Evolutionary conservation across 805 yeast genomes (phyloP).

Genomic region (Peterozyma xylosa): DNA sequence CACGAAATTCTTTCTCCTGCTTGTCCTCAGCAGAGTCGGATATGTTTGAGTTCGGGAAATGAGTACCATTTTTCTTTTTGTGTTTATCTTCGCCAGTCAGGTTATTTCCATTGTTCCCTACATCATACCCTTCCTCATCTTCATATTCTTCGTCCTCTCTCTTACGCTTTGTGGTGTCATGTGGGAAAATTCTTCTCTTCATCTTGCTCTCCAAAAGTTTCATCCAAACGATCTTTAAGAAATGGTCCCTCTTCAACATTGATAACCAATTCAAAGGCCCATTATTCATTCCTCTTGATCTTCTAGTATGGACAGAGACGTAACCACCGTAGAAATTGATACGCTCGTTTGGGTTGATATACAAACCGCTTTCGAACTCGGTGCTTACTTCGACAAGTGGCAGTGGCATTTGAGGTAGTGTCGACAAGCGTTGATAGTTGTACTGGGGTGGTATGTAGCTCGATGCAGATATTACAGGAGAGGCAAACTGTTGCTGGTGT

Average conservation of each 20-base stretch:
- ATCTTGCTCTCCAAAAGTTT: conserved; percentile 15
- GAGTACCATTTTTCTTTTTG: conserved; percentile 8
- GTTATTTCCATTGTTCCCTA: neutral
- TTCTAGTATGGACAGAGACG: conserved; percentile 32
- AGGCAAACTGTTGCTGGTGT: neutral
- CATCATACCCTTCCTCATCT: neutral
- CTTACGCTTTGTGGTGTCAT: conserved; percentile 10
- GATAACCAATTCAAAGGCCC: conserved; percentile 50
- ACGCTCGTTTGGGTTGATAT: conserved; percentile 22
- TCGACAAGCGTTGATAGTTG: neutral
- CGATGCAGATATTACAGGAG: neutral
- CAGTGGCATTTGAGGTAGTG: neutral
- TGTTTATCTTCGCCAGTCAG: conserved; percentile 6
- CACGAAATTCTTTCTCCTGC: conserved; percentile 21
- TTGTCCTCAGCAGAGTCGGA: neutral
- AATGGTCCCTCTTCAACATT: conserved; percentile 37
- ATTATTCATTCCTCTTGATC: conserved; percentile 33
- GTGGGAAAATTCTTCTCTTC: conserved; percentile 6
- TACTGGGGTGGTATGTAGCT: no score
- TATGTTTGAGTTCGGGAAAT: neutral
- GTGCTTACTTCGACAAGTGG: neutral
- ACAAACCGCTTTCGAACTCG: neutral
- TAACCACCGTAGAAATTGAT: conserved; percentile 35
- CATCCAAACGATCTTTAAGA: conserved; percentile 26
- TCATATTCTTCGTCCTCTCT: conserved; percentile 11